A percentile compares a stretch with the other conserved stretches of the same genome.
These are phyloP conservation scores for Saturnispora dispora DNA, from an alignment of 805 yeast genomes.

Conservation along the genomic window DNA sequence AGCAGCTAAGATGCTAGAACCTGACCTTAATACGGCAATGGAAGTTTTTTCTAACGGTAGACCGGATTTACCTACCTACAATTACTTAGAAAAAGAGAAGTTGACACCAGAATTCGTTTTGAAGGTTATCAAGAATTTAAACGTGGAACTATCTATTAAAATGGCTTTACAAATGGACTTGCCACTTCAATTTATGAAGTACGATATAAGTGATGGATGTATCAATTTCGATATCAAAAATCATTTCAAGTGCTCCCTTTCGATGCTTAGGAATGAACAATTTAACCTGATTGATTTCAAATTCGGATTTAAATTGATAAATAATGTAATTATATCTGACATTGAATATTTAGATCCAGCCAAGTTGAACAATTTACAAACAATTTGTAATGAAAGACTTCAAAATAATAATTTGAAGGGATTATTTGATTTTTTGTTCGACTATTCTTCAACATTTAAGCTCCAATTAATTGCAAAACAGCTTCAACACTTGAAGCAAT, in stretches of 20 bases:
- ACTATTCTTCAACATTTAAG: conserved; percentile 56
- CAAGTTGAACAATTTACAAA: conserved; percentile 40
- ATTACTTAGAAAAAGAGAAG: conserved; percentile 39
- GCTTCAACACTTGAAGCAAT: conserved; percentile 39
- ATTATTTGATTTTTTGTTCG: conserved; percentile 47
- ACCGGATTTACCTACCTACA: conserved; percentile 64
- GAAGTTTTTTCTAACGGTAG: conserved; percentile 74
- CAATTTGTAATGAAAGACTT: conserved; percentile 44
- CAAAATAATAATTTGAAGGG: conserved; percentile 36
- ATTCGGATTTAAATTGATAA: conserved; percentile 44
- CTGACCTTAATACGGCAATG: conserved; percentile 79
- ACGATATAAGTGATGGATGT: conserved; percentile 66
- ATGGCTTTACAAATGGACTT: conserved; percentile 58
- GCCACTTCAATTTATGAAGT: conserved; percentile 57
- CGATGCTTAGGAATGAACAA: conserved; percentile 60
- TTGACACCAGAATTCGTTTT: conserved; percentile 50
- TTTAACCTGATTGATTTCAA: conserved; percentile 73
- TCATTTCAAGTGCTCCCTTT: conserved; percentile 70
- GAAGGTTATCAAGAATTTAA: conserved; percentile 55
- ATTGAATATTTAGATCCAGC: conserved; percentile 23
- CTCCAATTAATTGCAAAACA: conserved; percentile 52
- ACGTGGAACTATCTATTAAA: conserved; percentile 63
- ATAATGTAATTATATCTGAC: conserved; percentile 23
- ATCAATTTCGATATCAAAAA: conserved; percentile 53
- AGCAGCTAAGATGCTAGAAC: conserved; percentile 87